Percentiles rank a stretch among this genome's conserved stretches.
phyloP scores from a whole-genome alignment of 805 yeast species.

The Priceomyces medius region DNA sequence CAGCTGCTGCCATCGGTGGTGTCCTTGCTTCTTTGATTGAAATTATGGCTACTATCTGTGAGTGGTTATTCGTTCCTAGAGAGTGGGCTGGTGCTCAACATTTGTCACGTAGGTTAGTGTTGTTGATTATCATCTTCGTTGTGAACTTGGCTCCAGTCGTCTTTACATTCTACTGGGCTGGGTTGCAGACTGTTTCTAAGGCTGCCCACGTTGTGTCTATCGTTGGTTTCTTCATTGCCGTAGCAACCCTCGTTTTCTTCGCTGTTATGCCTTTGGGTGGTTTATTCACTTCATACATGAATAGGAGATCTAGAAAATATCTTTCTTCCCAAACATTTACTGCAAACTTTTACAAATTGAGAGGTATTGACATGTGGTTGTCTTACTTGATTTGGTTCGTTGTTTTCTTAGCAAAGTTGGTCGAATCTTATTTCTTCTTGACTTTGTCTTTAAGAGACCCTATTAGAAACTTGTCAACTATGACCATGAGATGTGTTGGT shows the following conservation, averaged over 20 bases:
- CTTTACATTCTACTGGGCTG: constrained; percentile 81
- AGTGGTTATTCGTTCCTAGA: constrained; percentile 96
- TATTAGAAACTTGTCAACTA: constrained; percentile 80
- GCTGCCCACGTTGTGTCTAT: constrained; percentile 79
- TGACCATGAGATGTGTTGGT: constrained; percentile 92
- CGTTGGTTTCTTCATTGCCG: constrained; percentile 85
- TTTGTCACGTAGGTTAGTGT: constrained; percentile 80
- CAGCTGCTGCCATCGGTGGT: constrained; percentile 92
- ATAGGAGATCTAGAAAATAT: constrained; percentile 80
- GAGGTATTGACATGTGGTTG: constrained; percentile 93
- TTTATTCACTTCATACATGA: constrained; percentile 87
- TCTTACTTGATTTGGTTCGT: constrained; percentile 88
- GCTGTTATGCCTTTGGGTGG: constrained; percentile 97
- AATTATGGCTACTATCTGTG: constrained; percentile 82
- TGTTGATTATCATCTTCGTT: constrained; percentile 62
- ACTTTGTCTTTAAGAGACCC: constrained; percentile 91
- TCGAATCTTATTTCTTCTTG: constrained; percentile 92
- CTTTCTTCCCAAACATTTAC: constrained; percentile 95
- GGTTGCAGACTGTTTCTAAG: constrained; percentile 60
- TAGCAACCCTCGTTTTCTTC: constrained; percentile 81
- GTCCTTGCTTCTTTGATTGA: constrained; percentile 78
- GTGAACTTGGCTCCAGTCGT: constrained; percentile 83
- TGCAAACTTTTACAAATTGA: constrained; percentile 77
- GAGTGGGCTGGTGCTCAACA: constrained; percentile 99
- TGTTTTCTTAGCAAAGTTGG: constrained; percentile 84